Evolutionary conservation across 2,329 filamentous ascomycete species (phyloP), one percentile per base, ranked within the genome.

Genomic region (Cladosporium velox): DNA sequence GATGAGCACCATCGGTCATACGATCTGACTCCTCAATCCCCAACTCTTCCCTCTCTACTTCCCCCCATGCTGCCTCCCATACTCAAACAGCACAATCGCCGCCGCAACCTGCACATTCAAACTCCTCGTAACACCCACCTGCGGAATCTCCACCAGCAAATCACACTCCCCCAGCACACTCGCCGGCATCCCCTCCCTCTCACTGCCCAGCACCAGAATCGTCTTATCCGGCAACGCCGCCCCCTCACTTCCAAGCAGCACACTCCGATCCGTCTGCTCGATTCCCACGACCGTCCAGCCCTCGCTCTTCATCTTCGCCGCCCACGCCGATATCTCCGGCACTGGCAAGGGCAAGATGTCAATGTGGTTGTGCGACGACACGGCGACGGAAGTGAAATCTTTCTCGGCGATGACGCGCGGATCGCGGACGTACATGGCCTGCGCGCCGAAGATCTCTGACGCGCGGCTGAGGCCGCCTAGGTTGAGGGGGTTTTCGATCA

Each of bases 101-200:
- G 81, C 82, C 14, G 83, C 84, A 28, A 83, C 85, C 75, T 86
- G 84, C 67, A 86, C 84, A 73, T 86, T 86, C 75, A 86, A 74
- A 71, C 82, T 85, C 70, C 84, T 77, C 35, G 83, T 85, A 7
- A 84, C 77, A 0, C 84, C 84, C 59, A 79, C 77, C 67, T 85
- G 84, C 59, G 77, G 76, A 58, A 86, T 84, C 73, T 86, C 84
- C 5, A 86, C 82, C 67, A 84, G 81, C 30, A 82, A 68, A 76
- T 85, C 83, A 60, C 83, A 78, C 66, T 83, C 82, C 0, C 77
- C 76, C 59, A 86, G 68, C 28, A 86, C n/a, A n/a, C n/a, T n/a
- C n/a, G 78, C 80, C 7, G 81, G 80, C 26, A 85, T 83, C 0
- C 84, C 84, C 65, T 82, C 81, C 70, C 79, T 82, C 73, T 86